These are phyloP conservation scores for Glaciozyma antarctica DNA, from an alignment of 768 basidiomycete species.

Conservation along the genomic window DNA sequence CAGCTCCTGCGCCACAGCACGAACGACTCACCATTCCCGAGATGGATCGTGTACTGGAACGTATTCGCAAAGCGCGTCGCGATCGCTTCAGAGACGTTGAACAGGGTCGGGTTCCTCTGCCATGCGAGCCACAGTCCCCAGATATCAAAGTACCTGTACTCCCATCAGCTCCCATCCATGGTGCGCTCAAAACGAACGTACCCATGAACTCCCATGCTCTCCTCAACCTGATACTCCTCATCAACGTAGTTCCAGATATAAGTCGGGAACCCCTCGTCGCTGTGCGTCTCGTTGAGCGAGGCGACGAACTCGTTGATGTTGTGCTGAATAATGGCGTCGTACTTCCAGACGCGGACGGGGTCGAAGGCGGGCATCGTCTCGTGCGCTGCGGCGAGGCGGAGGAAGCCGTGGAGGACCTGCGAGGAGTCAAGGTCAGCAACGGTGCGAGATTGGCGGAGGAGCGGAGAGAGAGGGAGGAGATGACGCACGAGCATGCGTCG, in stretches of 20 bases:
- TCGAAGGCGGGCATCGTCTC: conserved; percentile 11
- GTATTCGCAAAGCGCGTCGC: conserved; percentile 13
- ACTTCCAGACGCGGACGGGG: not conserved
- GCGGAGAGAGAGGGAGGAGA: too few relatives aligned
- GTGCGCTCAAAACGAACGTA: conserved; percentile 1
- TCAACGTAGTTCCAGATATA: conserved; percentile 17
- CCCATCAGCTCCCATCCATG: not conserved
- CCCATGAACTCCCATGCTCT: conserved; percentile 17
- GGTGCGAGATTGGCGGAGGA: not conserved
- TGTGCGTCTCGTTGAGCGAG: conserved; percentile 6
- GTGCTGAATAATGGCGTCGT: conserved; percentile 6
- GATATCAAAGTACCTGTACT: not conserved
- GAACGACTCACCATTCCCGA: not conserved
- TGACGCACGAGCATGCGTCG: conserved; percentile 4
- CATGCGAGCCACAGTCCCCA: conserved; percentile 11
- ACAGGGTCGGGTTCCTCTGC: conserved; percentile 10
- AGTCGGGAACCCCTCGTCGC: not conserved
- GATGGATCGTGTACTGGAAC: conserved; percentile 1
- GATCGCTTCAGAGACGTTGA: conserved; percentile 10
- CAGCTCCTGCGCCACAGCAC: not conserved
- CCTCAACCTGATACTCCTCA: conserved; percentile 11
- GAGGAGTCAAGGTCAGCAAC: not conserved
- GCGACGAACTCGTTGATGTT: conserved; percentile 21
- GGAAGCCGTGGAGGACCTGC: conserved; percentile 11
- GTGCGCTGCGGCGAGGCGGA: conserved; percentile 22